Evolutionary conservation across 805 yeast genomes (phyloP), one percentile per base, ranked within the genome.

Genomic region (Wickerhamiella kurtzmanii): DNA sequence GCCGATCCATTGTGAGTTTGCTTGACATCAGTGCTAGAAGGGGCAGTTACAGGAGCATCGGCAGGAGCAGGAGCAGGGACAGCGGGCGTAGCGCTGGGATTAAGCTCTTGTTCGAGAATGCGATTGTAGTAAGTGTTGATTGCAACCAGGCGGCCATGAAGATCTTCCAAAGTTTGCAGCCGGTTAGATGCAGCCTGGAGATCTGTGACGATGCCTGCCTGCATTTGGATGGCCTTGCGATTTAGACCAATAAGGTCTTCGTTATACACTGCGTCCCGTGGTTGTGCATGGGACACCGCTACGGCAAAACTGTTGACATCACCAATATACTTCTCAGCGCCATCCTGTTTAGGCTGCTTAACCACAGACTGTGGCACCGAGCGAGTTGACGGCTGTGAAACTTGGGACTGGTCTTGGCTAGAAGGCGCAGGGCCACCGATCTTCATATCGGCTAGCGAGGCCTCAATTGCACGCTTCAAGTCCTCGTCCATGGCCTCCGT

Each of bases 391-490:
- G 38, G 9, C 13, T 35, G 40, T 22, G 43, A 22, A 9, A 37
- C 4, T 3, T 25, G 25, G 16, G 37, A n/a, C 6, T 25, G 6
- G 32, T 25, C 11, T 25, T 25, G 9, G 32, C 32, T 11, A 11
- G 32, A 6, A 25, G n/a, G 43, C 15, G 22, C 15, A 15, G 32
- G 19, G 22, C 17, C 41, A 22, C 16, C 35, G 40, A 15, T 15
- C 40, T 54, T 75, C 60, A 82, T 71, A 49, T 88, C 96, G 45
- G 72, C 72, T 51, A 92, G 69, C 62, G 95, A 85, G 0, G 95
- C 95, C 15, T 82, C 95, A 48, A 92, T 89, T 0, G 97, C 98
- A 0, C 92, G 94, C 60, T 79, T 83, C 78, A 89, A 75, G 35
- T 86, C 95, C 36, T 81, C 89, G 58, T 87, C 95, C 16, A 80